These are phyloP conservation scores for Coemansia javaensis DNA, from an alignment of 192 early-diverging fungal species.

Conservation along the genomic window DNA sequence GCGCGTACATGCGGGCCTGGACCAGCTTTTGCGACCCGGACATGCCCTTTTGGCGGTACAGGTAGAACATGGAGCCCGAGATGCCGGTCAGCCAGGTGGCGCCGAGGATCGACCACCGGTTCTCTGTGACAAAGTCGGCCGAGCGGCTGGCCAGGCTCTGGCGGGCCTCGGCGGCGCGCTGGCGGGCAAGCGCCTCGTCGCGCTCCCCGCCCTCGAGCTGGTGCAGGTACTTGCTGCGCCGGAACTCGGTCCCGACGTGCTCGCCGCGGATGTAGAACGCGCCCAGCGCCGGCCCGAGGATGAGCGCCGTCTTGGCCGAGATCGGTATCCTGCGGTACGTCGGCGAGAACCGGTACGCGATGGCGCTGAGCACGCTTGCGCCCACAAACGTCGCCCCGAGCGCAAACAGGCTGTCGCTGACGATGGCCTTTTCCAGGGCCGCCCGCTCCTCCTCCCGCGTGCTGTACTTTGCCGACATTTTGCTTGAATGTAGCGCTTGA, in stretches of 20 bases:
- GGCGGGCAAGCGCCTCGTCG: constrained; percentile 2
- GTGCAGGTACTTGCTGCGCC: constrained; percentile 22
- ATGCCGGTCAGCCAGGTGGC: constrained; percentile 50
- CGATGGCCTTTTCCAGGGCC: constrained; percentile 24
- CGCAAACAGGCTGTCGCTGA: constrained; percentile 38
- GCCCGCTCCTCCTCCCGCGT: constrained; percentile 15
- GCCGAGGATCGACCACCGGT: constrained; percentile 51
- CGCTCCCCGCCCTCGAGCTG: constrained; percentile 28
- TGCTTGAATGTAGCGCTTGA: neutral
- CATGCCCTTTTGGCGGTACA: constrained; percentile 52
- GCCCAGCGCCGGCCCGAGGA: constrained; percentile 41
- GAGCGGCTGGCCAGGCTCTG: constrained; percentile 10
- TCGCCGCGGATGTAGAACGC: constrained; percentile 49
- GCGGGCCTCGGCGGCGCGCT: constrained; percentile 8
- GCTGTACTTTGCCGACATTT: constrained; percentile 24
- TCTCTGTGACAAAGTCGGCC: constrained; percentile 24
- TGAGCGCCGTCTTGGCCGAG: constrained; percentile 45
- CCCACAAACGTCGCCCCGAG: constrained; percentile 22
- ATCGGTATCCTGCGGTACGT: constrained; percentile 37
- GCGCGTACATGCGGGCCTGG: constrained; percentile 70
- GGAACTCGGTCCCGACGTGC: constrained; percentile 35
- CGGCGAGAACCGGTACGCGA: constrained; percentile 26
- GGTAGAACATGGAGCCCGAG: constrained; percentile 24
- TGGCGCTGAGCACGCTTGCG: constrained; percentile 21
- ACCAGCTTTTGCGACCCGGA: constrained; percentile 59